Evolutionary conservation across 306 rosid species (phyloP), one percentile per base, ranked within the genome.

Genomic region (apple (Malus domestica)): DNA sequence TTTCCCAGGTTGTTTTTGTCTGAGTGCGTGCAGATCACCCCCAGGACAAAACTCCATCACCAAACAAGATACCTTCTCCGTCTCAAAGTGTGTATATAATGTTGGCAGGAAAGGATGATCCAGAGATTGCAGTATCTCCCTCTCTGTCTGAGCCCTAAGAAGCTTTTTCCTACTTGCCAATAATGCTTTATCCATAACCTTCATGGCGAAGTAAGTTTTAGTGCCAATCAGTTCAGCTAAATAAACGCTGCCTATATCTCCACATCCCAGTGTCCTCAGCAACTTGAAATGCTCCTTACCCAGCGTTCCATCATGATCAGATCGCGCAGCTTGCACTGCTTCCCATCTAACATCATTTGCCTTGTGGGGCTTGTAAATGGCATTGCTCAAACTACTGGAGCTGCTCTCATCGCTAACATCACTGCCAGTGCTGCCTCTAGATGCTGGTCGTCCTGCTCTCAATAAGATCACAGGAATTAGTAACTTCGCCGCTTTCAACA

Each of bases 101-200:
- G 98, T 86, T 8, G 98, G 98, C n/a, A 95, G 84, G 82, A 95
- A 95, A 6, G 98, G 98, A 84, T 95, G 98, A 85, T 95, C 98
- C 76, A 95, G 88, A 74, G 96, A 90, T 73, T 92, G 97, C 80
- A 95, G 86, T 83, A 95, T 95, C 84, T 95, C 98, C 73, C 93
- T 87, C 73, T 95, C 98, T 0, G 97, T 95, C 85, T 90, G 96
- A 67, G 91, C 89, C 87, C 98, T 88, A 63, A 82, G 81, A 74
- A 92, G 98, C 83, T 92, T 95, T 84, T 95, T 95, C 72, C 98
- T 89, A 77, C 85, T 82, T 0, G 89, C 94, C 81, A 95, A 82
- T 67, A 83, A 90, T 2, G 85, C 86, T 83, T 95, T 95, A 81
- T 95, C 86, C 98, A 95, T 95, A 44, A 95, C 86, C 86, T 95